Evolutionary conservation across 106 monocot genomes (phyloP).

Genomic region (Vanilla planifolia): DNA sequence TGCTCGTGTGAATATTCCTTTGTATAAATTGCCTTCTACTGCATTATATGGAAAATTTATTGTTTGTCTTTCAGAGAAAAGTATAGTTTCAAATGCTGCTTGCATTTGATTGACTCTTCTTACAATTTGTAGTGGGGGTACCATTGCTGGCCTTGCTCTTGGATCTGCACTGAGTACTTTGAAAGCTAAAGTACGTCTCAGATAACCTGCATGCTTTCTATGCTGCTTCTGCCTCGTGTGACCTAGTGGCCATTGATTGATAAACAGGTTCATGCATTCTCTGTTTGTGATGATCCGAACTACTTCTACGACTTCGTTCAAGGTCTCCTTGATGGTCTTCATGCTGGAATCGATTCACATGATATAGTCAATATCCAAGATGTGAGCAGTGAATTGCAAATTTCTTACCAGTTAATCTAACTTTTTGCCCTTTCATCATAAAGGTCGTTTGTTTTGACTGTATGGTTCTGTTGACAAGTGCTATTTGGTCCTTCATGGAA

Average conservation of each 20-base stretch:
- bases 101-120: conserved; percentile 2
- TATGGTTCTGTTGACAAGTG: neutral
- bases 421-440: neutral
- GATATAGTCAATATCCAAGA: conserved; percentile 69
- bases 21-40: too few species aligned
- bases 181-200: conserved; percentile 63
- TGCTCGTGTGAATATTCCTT: too few species aligned
- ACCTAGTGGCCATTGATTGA: conserved; percentile 10
- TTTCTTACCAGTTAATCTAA: neutral
- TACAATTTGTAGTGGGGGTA: conserved; percentile 75
- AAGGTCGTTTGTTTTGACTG: neutral
- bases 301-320: conserved; percentile 84
- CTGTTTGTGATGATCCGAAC: conserved; percentile 91
- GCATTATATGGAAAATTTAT: too few species aligned
- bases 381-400: conserved; percentile 35
- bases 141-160: conserved; percentile 83
- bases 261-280: conserved; percentile 83
- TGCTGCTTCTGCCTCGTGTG: neutral
- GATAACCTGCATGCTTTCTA: neutral
- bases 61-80: too few species aligned
- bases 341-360: conserved; percentile 60
- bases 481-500: neutral
- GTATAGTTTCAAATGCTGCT: neutral
- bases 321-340: conserved; percentile 83
- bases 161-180: conserved; percentile 75